Conservation (phyloP, 352 stramenopile species). For the Pythium graminicola region DNA sequence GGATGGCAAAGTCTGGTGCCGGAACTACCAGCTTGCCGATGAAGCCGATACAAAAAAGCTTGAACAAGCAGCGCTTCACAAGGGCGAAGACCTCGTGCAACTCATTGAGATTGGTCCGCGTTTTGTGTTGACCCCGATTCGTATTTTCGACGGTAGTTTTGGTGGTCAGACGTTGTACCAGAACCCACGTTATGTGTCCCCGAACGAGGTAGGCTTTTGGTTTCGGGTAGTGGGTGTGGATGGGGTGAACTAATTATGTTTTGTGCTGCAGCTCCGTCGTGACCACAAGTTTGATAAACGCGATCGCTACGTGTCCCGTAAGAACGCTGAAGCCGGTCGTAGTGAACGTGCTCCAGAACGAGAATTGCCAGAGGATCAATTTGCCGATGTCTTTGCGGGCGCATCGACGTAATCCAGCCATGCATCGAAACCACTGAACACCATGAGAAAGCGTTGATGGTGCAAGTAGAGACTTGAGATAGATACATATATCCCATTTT, state of each 20-base stretch:
- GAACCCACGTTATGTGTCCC: constrained; percentile 97
- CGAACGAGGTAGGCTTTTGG: constrained; percentile 81
- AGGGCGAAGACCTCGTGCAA: constrained; percentile 87
- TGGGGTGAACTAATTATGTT: no score
- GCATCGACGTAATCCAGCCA: constrained; percentile 23
- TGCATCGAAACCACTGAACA: no score
- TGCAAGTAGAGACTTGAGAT: neutral
- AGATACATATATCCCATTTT: constrained; percentile 3
- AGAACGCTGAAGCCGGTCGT: constrained; percentile 77
- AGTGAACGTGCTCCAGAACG: constrained; percentile 65
- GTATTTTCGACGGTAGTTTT: constrained; percentile 98
- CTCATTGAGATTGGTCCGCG: constrained; percentile 99
- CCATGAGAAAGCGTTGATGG: neutral
- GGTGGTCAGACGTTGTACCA: constrained; percentile 97
- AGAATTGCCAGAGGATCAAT: constrained; percentile 69
- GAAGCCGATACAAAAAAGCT: constrained; percentile 91
- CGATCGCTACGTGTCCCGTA: constrained; percentile 88
- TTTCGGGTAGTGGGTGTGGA: no score
- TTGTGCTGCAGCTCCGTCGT: constrained; percentile 37
- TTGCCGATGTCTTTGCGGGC: constrained; percentile 80
- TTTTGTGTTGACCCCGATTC: constrained; percentile 98
- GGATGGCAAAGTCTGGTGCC: constrained; percentile 96
- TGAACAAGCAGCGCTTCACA: constrained; percentile 72
- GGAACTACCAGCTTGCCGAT: constrained; percentile 95
- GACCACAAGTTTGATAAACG: constrained; percentile 92